Evolutionary conservation across 2,329 filamentous ascomycete genomes (phyloP).

Genomic region (Alternaria consortialis): DNA sequence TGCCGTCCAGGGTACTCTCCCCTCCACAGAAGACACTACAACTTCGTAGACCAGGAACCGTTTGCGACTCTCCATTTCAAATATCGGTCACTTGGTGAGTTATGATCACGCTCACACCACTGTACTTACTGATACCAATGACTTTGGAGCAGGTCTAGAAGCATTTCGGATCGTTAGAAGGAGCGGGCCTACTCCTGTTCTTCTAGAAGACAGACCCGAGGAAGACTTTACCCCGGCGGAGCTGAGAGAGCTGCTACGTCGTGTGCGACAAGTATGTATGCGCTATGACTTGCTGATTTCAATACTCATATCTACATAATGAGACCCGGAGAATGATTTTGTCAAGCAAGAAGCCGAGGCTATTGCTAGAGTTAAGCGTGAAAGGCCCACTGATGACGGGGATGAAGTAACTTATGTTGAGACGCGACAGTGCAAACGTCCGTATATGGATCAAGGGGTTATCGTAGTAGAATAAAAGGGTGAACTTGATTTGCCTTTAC

Average conservation of each 20-base stretch:
- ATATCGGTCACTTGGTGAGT: constrained; percentile 19
- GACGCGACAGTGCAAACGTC: constrained; percentile 9
- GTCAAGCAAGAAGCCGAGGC: constrained; percentile 3
- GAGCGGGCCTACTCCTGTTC: background rate
- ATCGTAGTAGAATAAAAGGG: background rate
- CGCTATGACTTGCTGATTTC: background rate
- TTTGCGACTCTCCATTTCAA: constrained; percentile 19
- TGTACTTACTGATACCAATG: background rate
- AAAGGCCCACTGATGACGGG: background rate
- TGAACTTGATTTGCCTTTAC: background rate
- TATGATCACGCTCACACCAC: background rate
- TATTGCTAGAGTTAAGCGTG: constrained; percentile 2
- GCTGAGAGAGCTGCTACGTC: constrained; percentile 9
- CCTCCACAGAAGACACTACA: background rate
- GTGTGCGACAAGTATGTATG: constrained; percentile 10
- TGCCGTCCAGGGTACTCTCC: background rate
- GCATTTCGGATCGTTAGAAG: constrained; percentile 5
- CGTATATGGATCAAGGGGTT: constrained; percentile 10
- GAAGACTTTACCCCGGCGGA: constrained; percentile 7
- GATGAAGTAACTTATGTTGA: constrained; percentile 9
- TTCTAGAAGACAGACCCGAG: constrained; percentile 2
- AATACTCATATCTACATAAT: constrained; percentile 5
- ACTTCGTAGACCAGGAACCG: background rate
- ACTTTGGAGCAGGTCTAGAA: constrained; percentile 2
- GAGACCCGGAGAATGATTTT: background rate